Evolutionary conservation across 1,284 basidiomycete species (phyloP).

Genomic region (Rhodotorula sp.): DNA sequence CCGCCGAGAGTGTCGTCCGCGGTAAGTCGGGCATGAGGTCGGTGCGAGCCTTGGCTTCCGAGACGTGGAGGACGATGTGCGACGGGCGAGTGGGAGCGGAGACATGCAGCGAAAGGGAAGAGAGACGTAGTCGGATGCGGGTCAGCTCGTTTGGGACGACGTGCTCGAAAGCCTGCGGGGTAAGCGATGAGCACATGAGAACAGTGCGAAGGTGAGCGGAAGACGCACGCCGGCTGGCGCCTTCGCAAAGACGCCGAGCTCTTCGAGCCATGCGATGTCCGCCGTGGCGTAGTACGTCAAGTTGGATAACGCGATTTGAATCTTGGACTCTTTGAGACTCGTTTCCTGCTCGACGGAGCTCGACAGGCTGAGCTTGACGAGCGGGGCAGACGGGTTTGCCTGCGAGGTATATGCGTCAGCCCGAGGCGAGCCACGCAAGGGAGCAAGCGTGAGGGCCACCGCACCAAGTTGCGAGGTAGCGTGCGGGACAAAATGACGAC

Average conservation of each 20-base stretch:
- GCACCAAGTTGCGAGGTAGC: conserved; percentile 21
- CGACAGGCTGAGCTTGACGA: conserved; percentile 67
- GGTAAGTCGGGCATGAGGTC: conserved; percentile 68
- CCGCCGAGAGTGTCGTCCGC: conserved; percentile 60
- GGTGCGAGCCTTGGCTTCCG: conserved; percentile 66
- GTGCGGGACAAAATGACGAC: conserved; percentile 44
- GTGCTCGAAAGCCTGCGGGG: conserved; percentile 76
- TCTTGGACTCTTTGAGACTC: conserved; percentile 72
- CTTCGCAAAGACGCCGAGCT: conserved; percentile 69
- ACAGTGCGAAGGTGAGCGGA: fast-evolving
- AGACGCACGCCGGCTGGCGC: conserved; percentile 59
- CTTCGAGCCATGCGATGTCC: conserved; percentile 66
- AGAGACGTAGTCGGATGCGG: conserved; percentile 63
- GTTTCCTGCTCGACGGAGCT: conserved; percentile 67
- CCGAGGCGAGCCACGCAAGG: background rate
- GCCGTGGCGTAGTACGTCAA: conserved; percentile 66
- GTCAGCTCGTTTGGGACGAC: conserved; percentile 90
- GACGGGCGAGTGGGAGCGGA: conserved; percentile 66
- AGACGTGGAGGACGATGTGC: conserved; percentile 66
- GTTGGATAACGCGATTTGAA: conserved; percentile 66
- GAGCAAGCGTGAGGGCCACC: conserved; percentile 33
- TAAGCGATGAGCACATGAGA: background rate
- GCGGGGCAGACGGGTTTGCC: conserved; percentile 43
- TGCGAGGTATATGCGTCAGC: conserved; percentile 42
- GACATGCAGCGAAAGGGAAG: conserved; percentile 68